Evolutionary conservation across 805 yeast genomes (phyloP).

Genomic region (Kluyveromyces aestuarii): DNA sequence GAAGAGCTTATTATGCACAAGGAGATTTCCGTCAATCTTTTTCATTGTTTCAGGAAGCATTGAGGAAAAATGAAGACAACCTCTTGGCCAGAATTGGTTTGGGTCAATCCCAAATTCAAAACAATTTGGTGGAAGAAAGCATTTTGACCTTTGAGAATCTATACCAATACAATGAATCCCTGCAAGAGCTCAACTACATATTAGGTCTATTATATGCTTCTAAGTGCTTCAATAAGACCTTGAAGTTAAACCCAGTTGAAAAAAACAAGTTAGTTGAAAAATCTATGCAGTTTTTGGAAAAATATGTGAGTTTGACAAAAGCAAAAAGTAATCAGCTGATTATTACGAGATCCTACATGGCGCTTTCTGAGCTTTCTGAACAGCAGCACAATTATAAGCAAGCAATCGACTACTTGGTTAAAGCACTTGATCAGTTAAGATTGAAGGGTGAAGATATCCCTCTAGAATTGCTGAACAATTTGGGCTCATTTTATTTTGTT

Average conservation of each 20-base stretch:
- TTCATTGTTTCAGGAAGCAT: constrained; percentile 61
- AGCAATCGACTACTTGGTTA: constrained; percentile 54
- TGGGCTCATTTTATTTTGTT: constrained; percentile 74
- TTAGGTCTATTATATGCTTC: constrained; percentile 68
- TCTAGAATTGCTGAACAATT: constrained; percentile 63
- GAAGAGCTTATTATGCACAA: constrained; percentile 57
- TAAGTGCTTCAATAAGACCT: constrained; percentile 21
- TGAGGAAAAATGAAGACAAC: constrained; percentile 54
- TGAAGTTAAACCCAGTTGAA: constrained; percentile 8
- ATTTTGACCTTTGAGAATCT: constrained; percentile 74
- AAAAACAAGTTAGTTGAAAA: constrained; percentile 30
- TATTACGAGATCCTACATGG: constrained; percentile 53
- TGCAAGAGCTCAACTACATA: constrained; percentile 65
- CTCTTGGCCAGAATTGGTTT: constrained; percentile 69
- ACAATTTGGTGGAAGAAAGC: constrained; percentile 74
- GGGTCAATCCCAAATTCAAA: constrained; percentile 73
- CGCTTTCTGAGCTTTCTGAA: constrained; percentile 65
- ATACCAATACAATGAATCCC: constrained; percentile 53
- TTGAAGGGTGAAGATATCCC: constrained; percentile 32
- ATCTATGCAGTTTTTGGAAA: constrained; percentile 59
- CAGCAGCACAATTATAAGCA: constrained; percentile 48
- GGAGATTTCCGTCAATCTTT: constrained; percentile 64
- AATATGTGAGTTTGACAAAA: constrained; percentile 54
- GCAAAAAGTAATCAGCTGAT: constrained; percentile 49
- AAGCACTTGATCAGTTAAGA: constrained; percentile 45